Evolutionary conservation across 2,329 filamentous ascomycete genomes (phyloP).

Genomic region (Clonostachys sp.): DNA sequence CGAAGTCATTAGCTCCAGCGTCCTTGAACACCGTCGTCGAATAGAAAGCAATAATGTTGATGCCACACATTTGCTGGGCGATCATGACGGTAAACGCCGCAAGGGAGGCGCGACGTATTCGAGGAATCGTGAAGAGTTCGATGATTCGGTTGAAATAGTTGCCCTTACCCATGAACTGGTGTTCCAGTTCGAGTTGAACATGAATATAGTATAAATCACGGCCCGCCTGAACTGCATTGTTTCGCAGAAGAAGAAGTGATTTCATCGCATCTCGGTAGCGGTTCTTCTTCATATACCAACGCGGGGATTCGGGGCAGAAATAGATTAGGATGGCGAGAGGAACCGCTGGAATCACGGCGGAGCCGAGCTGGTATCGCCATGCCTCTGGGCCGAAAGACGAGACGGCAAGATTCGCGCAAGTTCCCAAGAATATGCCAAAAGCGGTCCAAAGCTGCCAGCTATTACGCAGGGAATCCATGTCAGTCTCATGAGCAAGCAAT

Average conservation of each 20-base stretch:
- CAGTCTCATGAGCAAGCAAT: too few species aligned
- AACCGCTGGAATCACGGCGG: conserved; percentile 57
- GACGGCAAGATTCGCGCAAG: conserved; percentile 51
- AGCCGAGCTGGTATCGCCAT: conserved; percentile 62
- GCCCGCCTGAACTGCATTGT: conserved; percentile 51
- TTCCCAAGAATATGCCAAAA: conserved; percentile 59
- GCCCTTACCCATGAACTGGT: conserved; percentile 38
- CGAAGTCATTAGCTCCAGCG: conserved; percentile 48
- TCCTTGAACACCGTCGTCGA: conserved; percentile 58
- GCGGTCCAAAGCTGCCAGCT: conserved; percentile 70
- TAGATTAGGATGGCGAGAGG: conserved; percentile 55
- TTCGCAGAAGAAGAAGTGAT: conserved; percentile 46
- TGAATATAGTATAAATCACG: conserved; percentile 62
- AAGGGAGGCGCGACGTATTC: conserved; percentile 66
- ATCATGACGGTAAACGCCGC: conserved; percentile 80
- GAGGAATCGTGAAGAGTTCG: conserved; percentile 65
- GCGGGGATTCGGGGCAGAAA: conserved; percentile 61
- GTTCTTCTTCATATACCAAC: conserved; percentile 65
- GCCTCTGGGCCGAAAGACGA: conserved; percentile 26
- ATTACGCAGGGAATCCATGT: too few species aligned
- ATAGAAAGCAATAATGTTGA: conserved; percentile 76
- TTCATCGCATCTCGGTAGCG: conserved; percentile 56
- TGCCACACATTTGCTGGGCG: conserved; percentile 65
- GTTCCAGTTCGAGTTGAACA: conserved; percentile 59
- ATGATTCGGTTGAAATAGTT: conserved; percentile 59